These are phyloP conservation scores for Coemansia nantahalensis DNA, from an alignment of 192 early-diverging fungal species.

Conservation along the genomic window DNA sequence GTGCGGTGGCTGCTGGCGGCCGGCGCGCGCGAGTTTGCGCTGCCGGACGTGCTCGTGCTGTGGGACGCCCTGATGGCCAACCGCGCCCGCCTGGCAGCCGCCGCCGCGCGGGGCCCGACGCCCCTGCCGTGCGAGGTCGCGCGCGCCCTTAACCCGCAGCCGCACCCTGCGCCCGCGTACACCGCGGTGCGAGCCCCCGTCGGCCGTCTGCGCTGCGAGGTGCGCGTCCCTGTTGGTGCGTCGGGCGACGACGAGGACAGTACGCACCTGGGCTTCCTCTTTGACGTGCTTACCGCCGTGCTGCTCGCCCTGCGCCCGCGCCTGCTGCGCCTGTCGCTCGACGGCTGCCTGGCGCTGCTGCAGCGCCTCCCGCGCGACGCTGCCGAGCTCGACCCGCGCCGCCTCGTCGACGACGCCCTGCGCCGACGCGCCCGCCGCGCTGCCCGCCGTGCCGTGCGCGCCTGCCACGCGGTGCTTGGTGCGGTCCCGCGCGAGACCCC, in stretches of 20 bases:
- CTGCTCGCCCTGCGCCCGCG: constrained; percentile 60
- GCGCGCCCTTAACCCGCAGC: no score
- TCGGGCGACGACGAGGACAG: constrained; percentile 31
- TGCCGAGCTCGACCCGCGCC: constrained; percentile 11
- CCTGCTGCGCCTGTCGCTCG: constrained; percentile 60
- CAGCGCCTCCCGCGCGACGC: constrained; percentile 62
- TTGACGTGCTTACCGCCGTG: constrained; percentile 75
- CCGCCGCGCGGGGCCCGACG: background rate
- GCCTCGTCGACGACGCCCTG: constrained; percentile 3
- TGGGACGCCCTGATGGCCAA: constrained; percentile 82
- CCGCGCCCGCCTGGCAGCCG: constrained; percentile 31
- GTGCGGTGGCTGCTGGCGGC: constrained; percentile 81
- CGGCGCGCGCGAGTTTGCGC: constrained; percentile 69
- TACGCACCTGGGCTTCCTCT: constrained; percentile 61
- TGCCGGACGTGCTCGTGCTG: constrained; percentile 74
- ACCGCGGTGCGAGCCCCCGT: constrained; percentile 6
- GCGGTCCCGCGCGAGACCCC: background rate
- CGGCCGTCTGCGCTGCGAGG: constrained; percentile 30
- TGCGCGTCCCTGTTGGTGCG: constrained; percentile 4
- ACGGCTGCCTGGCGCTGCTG: constrained; percentile 31
- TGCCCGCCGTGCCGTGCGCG: background rate
- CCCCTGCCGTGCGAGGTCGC: background rate
- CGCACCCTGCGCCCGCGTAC: background rate
- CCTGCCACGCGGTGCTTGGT: constrained; percentile 13
- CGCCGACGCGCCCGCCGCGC: constrained; percentile 6